Evolutionary conservation across 768 basidiomycete genomes (phyloP).

Genomic region (Trametes maxima): DNA sequence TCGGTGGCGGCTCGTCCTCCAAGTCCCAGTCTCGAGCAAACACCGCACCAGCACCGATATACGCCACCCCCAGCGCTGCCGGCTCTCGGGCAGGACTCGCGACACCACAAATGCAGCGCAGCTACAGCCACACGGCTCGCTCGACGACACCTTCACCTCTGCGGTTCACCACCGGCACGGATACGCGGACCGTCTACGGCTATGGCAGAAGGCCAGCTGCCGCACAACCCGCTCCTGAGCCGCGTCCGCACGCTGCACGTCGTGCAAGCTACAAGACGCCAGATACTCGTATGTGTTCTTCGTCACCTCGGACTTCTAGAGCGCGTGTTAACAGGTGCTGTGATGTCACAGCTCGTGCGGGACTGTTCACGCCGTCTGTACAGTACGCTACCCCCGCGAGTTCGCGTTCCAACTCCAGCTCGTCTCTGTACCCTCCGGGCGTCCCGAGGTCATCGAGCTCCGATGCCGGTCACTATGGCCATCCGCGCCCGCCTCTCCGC

Average conservation of each 20-base stretch:
- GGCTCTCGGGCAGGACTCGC: slow-evolving; percentile 26
- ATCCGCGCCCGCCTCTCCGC: slow-evolving; percentile 48
- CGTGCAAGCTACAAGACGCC: slow-evolving; percentile 47
- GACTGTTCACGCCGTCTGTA: slow-evolving; percentile 28
- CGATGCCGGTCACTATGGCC: slow-evolving; percentile 43
- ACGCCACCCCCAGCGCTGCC: slow-evolving; percentile 24
- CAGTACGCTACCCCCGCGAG: slow-evolving; percentile 41
- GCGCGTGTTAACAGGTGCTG: slow-evolving; percentile 8
- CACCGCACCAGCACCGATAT: slow-evolving; percentile 36
- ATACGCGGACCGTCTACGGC: slow-evolving; percentile 31
- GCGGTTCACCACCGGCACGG: slow-evolving; percentile 32
- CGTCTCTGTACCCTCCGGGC: slow-evolving; percentile 45
- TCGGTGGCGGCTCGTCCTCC: slow-evolving; percentile 39
- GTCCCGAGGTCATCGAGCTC: slow-evolving; percentile 34
- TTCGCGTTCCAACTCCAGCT: slow-evolving; percentile 54
- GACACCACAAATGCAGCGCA: slow-evolving; percentile 36
- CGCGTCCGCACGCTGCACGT: slow-evolving; percentile 42
- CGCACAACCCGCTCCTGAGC: slow-evolving; percentile 31
- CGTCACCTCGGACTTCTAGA: not conserved
- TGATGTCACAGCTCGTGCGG: slow-evolving; percentile 18
- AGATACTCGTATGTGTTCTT: slow-evolving; percentile 44
- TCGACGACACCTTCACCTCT: slow-evolving; percentile 42
- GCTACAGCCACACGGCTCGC: slow-evolving; percentile 44
- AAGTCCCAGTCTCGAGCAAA: slow-evolving; percentile 48
- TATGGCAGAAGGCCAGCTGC: slow-evolving; percentile 38